These are phyloP conservation scores for Drosera capensis DNA, from an alignment of 148 eudicot genomes.

Conservation along the genomic window DNA sequence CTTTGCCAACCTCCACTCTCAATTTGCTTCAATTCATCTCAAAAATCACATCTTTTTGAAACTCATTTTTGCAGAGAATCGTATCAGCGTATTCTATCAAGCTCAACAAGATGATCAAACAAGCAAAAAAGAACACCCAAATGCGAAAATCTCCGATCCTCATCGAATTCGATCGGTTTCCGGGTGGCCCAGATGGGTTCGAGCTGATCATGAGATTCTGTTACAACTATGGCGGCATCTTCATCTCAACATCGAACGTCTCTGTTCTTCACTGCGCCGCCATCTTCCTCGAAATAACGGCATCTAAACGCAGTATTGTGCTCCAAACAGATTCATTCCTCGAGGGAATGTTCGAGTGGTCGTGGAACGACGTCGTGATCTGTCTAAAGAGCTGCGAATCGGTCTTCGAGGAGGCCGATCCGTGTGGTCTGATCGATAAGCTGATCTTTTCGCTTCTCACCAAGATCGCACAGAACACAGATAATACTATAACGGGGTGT, in stretches of 20 bases:
- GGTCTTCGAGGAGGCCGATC: constrained; percentile 31
- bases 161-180: constrained; percentile 36
- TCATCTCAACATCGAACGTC: constrained; percentile 33
- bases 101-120: constrained; percentile 37
- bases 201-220: constrained; percentile 56
- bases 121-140: constrained; percentile 30
- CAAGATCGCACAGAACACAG: constrained; percentile 57
- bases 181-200: constrained; percentile 59
- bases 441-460: constrained; percentile 39
- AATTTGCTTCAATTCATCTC: background rate
- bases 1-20: background rate
- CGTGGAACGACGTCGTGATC: constrained; percentile 35
- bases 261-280: constrained; percentile 49
- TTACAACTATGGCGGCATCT: constrained; percentile 35
- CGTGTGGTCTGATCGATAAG: constrained; percentile 35
- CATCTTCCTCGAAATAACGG: constrained; percentile 28
- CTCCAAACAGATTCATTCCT: constrained; percentile 41
- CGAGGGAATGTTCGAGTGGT: constrained; percentile 49
- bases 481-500: constrained; percentile 7
- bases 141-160: constrained; percentile 11
- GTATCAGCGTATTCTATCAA: constrained; percentile 37
- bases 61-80: constrained; percentile 23
- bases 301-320: constrained; percentile 23
- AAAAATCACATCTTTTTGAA: background rate
- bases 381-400: constrained; percentile 33